Percentiles rank a stretch among this genome's conserved stretches.
phyloP scores from a whole-genome alignment of 805 yeast genomes.

The Suhomyces tanzawaensis region DNA sequence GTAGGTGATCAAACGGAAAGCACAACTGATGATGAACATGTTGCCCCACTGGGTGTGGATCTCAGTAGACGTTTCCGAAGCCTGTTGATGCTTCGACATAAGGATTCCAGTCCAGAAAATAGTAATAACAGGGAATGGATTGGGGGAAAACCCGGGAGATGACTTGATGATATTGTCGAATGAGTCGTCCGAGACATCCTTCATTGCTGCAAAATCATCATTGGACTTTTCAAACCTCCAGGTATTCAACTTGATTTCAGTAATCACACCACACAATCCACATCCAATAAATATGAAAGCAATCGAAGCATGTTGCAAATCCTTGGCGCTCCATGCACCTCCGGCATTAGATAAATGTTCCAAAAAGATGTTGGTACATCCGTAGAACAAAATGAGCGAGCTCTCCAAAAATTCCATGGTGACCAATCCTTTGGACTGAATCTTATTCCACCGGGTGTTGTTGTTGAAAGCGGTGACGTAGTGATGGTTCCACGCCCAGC shows the following conservation, averaged over 20 bases:
- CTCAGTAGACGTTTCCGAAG: slow-evolving; percentile 69
- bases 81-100: slow-evolving; percentile 94
- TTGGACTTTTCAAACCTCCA: slow-evolving; percentile 55
- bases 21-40: slow-evolving; percentile 76
- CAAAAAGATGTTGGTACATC: slow-evolving; percentile 82
- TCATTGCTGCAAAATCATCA: slow-evolving; percentile 13
- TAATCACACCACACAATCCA: slow-evolving; percentile 84
- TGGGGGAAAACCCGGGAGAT: slow-evolving; percentile 80
- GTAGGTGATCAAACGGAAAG: slow-evolving; percentile 68
- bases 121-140: slow-evolving; percentile 91
- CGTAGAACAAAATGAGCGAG: slow-evolving; percentile 79
- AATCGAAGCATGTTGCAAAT: slow-evolving; percentile 84
- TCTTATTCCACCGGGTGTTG: slow-evolving; percentile 30
- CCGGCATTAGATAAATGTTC: slow-evolving; percentile 73
- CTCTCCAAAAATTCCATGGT: slow-evolving; percentile 88
- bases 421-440: slow-evolving; percentile 48
- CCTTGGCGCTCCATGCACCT: slow-evolving; percentile 87
- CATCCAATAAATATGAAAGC: slow-evolving; percentile 91
- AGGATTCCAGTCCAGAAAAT: slow-evolving; percentile 95
- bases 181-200: slow-evolving; percentile 8
- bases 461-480: slow-evolving; percentile 12
- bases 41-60: slow-evolving; percentile 94
- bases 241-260: slow-evolving; percentile 61
- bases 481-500: slow-evolving; percentile 86
- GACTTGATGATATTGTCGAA: slow-evolving; percentile 20